Evolutionary conservation across 768 basidiomycete genomes (phyloP).

Genomic region (Daedaleopsis nitida): DNA sequence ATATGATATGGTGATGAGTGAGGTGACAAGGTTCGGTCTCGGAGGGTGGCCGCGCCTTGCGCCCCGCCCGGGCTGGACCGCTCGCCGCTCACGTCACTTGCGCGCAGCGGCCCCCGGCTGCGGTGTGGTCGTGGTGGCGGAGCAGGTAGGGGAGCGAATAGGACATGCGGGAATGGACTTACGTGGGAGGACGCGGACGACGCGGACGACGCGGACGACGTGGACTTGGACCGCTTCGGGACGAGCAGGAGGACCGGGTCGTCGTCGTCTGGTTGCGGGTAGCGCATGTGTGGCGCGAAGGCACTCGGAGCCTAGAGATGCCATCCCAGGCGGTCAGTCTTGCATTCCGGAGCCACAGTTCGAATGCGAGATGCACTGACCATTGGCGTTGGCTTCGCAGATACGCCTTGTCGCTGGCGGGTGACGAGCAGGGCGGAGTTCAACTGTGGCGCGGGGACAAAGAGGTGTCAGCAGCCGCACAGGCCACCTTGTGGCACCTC

Average conservation of each 20-base stretch:
- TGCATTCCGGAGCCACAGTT: not conserved
- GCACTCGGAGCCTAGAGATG: conserved; percentile 2
- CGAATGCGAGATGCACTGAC: conserved; percentile 10
- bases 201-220: too few species aligned
- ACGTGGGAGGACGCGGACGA: too few species aligned
- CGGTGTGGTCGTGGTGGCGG: too few species aligned
- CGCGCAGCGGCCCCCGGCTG: too few species aligned
- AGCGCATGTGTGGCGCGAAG: conserved; percentile 3
- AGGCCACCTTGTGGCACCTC: not conserved
- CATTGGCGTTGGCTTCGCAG: conserved; percentile 5
- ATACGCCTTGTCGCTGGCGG: conserved; percentile 24
- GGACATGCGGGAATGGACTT: not conserved
- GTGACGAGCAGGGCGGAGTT: conserved; percentile 28
- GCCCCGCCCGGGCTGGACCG: too few species aligned
- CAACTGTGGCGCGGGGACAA: conserved; percentile 18
- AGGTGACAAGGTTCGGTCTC: too few species aligned
- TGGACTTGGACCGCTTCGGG: conserved; percentile 20
- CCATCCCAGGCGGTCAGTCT: not conserved
- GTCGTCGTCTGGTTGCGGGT: conserved; percentile 26
- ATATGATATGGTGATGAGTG: too few species aligned
- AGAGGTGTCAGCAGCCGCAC: not conserved
- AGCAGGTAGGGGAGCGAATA: not conserved
- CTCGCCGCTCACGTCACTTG: too few species aligned
- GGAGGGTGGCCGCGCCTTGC: too few species aligned
- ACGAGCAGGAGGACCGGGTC: conserved; percentile 26